A percentile compares a stretch with the other conserved stretches of the same genome.
Conservation (phyloP, 345 rosid genomes). For the Litchi chinensis region DNA sequence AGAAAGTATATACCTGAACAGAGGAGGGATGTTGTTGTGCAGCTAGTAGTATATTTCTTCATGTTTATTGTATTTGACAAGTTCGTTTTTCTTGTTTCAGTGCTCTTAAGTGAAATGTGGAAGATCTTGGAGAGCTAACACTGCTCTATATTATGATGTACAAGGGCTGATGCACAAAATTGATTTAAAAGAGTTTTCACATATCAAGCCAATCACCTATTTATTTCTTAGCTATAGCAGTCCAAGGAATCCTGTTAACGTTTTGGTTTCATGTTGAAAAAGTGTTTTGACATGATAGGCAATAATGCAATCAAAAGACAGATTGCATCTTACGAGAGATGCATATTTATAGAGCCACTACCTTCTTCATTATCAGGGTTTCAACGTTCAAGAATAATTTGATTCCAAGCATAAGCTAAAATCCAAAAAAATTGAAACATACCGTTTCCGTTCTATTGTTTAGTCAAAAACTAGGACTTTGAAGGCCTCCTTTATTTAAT, state of each 20-base stretch:
- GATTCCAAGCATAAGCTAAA: not conserved
- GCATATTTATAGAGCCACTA: not conserved
- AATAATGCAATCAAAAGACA: no score
- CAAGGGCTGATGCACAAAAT: no score
- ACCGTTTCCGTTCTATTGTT: not conserved
- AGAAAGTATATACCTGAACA: not conserved
- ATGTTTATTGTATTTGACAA: no score
- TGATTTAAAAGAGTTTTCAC: no score
- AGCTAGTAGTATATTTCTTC: not conserved
- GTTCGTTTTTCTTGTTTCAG: no score
- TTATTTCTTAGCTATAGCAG: no score
- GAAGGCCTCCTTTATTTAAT: not conserved
- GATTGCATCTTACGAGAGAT: not conserved
- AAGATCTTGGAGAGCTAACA: no score
- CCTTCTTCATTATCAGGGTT: not conserved
- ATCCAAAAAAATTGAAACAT: not conserved
- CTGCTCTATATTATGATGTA: no score
- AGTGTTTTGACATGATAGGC: no score
- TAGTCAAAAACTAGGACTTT: not conserved
- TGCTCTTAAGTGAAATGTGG: no score
- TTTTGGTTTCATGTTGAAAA: not conserved
- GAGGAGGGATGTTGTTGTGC: no score
- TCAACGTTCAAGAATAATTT: not conserved
- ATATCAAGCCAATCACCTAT: no score
- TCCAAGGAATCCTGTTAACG: not conserved